Conservation (phyloP, 495 filamentous ascomycete genomes). For the Aspergillus heteromorphus region DNA sequence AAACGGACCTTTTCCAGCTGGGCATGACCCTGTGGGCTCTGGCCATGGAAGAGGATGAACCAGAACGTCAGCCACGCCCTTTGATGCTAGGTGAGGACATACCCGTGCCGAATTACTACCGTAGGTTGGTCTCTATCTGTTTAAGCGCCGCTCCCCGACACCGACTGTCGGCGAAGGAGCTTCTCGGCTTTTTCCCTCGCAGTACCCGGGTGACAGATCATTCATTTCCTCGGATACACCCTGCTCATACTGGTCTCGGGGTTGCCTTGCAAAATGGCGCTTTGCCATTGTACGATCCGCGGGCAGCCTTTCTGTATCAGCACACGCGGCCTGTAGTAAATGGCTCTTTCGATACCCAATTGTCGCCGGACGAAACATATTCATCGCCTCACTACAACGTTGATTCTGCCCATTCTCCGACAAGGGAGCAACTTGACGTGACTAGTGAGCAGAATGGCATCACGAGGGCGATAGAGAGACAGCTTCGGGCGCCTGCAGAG, state of each 20-base stretch:
- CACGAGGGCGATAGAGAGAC: background rate
- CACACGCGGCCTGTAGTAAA: slow-evolving; percentile 7
- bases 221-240: slow-evolving; percentile 6
- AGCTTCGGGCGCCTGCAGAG: background rate
- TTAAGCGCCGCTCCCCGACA: slow-evolving; percentile 51
- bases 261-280: slow-evolving; percentile 17
- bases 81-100: slow-evolving; percentile 44
- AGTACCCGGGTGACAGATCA: slow-evolving; percentile 4
- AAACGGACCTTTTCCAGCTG: slow-evolving; percentile 90
- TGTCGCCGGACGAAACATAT: background rate
- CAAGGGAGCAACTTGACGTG: background rate
- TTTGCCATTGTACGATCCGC: slow-evolving; percentile 17
- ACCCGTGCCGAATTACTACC: slow-evolving; percentile 55
- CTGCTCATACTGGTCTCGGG: slow-evolving; percentile 11
- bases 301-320: slow-evolving; percentile 11
- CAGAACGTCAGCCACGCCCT: slow-evolving; percentile 74
- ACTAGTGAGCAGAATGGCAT: background rate
- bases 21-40: slow-evolving; percentile 97
- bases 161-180: slow-evolving; percentile 52
- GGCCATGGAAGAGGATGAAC: slow-evolving; percentile 82
- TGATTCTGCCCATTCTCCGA: background rate
- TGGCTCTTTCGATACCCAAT: slow-evolving; percentile 1
- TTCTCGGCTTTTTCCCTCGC: slow-evolving; percentile 46
- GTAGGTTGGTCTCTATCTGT: slow-evolving; percentile 53
- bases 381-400: background rate